Base-by-base conservation (phyloP, 164 flowering plant species). In the Nymphaea colorata region DNA sequence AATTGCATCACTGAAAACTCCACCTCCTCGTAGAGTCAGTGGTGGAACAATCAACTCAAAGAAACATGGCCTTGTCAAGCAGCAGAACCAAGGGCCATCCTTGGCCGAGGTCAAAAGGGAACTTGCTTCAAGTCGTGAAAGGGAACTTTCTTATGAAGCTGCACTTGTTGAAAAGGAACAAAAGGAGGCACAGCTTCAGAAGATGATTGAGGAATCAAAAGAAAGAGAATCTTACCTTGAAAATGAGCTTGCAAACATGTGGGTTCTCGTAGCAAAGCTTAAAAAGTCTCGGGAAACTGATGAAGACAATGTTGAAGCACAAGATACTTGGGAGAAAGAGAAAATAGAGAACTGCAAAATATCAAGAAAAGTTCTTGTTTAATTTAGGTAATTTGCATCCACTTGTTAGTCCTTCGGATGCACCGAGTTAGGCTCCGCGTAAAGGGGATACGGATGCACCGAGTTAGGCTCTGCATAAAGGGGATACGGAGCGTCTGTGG, bases 201-300 rank as follows among this genome's bases (percentile, higher is more conserved):
- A 82, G 65, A 94, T 66, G 70, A 84, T 94, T 0, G 96, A 90
- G 76, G 98, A 91, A 71, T 91, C 96, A n/a, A 90, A 90, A 72
- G 89, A 94, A 70, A 81, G 96, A 77, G 99, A 94, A 80, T 93
- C 95, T 17, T 88, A 90, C 75, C 86, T 94, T 8, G 99, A 94
- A 74, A 91, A 94, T 71, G 99, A 94, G 73, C 94, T 94, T 3
- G 96, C 99, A 44, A 94, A 86, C 79, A 94, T 94, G 99, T 94
- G 99, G 99, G 93, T 94, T 69, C 92, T 90, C n/a, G 96, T 94
- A 64, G 96, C 98, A 4, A 88, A 90, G 77, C 79, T 91, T 63
- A 94, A 88, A 68, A 94, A 82, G 66, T 81, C 93, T 5, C 80
- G 79, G 15, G 91, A 85, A 44, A 75, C 72, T 44, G 87, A 81